These are phyloP conservation scores for Takashimella koratensis DNA, from an alignment of 1,284 basidiomycete species.

Conservation along the genomic window DNA sequence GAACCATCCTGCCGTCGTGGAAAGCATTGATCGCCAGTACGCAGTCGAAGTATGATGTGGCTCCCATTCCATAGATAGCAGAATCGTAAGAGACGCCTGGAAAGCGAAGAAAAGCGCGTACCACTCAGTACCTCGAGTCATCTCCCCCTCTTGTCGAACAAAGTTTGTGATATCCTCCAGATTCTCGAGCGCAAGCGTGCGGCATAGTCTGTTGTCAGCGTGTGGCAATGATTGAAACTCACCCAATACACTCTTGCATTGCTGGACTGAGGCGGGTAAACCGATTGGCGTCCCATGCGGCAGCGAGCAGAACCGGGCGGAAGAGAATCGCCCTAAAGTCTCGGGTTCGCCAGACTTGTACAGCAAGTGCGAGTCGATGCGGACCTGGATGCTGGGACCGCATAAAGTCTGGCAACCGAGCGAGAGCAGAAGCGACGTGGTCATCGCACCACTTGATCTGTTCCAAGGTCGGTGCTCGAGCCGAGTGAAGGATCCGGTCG, in stretches of 20 bases:
- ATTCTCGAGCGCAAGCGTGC: conserved; percentile 18
- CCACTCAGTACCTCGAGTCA: conserved; percentile 14
- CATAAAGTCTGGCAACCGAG: conserved; percentile 12
- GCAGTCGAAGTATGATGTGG: conserved; percentile 7
- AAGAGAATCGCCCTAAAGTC: conserved; percentile 24
- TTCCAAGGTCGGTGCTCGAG: conserved; percentile 17
- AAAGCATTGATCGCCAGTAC: conserved; percentile 7
- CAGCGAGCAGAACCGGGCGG: conserved; percentile 23
- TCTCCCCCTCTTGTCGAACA: conserved; percentile 2
- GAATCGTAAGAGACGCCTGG: conserved; percentile 18
- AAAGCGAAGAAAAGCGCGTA: conserved; percentile 24
- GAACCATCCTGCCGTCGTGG: conserved; percentile 11
- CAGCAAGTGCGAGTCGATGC: conserved; percentile 9
- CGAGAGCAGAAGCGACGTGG: conserved; percentile 9
- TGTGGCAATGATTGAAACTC: too few species aligned
- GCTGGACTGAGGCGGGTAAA: conserved; percentile 10
- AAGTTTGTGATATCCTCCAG: conserved; percentile 15
- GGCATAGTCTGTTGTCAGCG: conserved; percentile 13
- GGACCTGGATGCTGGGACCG: conserved; percentile 8
- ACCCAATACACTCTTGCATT: conserved; percentile 19
- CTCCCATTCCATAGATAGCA: conserved; percentile 20
- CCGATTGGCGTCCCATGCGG: conserved; percentile 21
- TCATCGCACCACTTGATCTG: conserved; percentile 21
- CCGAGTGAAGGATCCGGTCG: conserved; percentile 15
- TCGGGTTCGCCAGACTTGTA: conserved; percentile 20